Percentiles rank a stretch among this genome's conserved stretches.
Evolutionary conservation across 441 rosid genomes (phyloP).

Genomic region (Gossypium gossypioides): DNA sequence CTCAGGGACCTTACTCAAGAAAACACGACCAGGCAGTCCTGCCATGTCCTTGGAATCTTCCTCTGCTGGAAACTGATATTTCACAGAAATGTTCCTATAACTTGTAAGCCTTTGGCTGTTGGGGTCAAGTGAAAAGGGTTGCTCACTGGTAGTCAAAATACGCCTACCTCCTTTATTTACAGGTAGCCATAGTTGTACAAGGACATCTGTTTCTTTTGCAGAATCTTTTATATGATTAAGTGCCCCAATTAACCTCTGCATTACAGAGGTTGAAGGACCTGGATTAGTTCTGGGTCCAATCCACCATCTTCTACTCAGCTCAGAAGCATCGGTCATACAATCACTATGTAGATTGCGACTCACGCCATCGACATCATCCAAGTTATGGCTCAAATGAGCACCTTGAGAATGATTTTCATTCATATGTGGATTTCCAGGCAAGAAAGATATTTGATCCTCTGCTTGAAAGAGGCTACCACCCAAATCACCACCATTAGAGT

Average conservation of each 20-base stretch:
- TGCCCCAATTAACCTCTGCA: constrained; percentile 56
- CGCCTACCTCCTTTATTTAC: constrained; percentile 56
- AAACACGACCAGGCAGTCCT: constrained; percentile 83
- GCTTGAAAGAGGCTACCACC: constrained; percentile 22
- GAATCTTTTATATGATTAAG: constrained; percentile 47
- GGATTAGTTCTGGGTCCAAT: constrained; percentile 46
- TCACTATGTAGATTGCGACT: constrained; percentile 4
- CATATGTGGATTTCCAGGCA: constrained; percentile 15
- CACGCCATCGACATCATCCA: neutral
- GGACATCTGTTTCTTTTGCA: constrained; percentile 51
- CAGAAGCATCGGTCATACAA: constrained; percentile 29
- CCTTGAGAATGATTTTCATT: constrained; percentile 16
- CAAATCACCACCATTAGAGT: constrained; percentile 22
- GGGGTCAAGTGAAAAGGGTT: constrained; percentile 52
- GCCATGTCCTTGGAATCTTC: constrained; percentile 48
- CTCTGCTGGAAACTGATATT: constrained; percentile 66
- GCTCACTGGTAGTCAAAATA: constrained; percentile 58
- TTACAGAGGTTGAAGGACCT: constrained; percentile 42
- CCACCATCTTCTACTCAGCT: constrained; percentile 56
- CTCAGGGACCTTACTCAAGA: constrained; percentile 73
- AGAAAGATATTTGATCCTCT: constrained; percentile 22
- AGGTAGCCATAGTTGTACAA: constrained; percentile 83
- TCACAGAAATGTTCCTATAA: constrained; percentile 64
- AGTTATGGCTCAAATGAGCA: constrained; percentile 17
- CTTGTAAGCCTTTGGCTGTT: constrained; percentile 49